A percentile compares a stretch with the other conserved stretches of the same genome.
Evolutionary conservation across 371 early-diverging fungal species (phyloP).

Genomic region (Mucor racemosus): DNA sequence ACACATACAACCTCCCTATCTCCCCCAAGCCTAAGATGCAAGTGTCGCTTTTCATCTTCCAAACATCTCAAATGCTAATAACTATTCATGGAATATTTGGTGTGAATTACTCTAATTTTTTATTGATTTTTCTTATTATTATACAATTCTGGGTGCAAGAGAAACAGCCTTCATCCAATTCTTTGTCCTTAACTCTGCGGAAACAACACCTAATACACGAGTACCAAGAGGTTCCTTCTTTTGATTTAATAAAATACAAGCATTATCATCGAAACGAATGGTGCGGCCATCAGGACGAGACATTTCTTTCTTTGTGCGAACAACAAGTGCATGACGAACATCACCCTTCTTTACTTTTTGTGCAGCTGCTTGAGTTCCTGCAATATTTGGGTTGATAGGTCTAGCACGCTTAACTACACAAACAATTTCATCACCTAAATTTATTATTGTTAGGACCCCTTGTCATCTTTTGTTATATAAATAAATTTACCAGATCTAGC

Average conservation of each 20-base stretch:
- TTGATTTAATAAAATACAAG: slow-evolving; percentile 93
- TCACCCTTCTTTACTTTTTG: slow-evolving; percentile 95
- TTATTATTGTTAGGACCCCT: neutral
- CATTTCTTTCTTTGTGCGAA: slow-evolving; percentile 91
- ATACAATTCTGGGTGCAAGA: slow-evolving; percentile 93
- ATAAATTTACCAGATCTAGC: slow-evolving; percentile 66
- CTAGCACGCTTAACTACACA: slow-evolving; percentile 94
- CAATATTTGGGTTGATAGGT: slow-evolving; percentile 67
- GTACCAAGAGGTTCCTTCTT: slow-evolving; percentile 94
- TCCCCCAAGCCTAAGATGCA: no score
- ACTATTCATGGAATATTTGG: no score
- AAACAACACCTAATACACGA: slow-evolving; percentile 90
- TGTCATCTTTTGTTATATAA: neutral
- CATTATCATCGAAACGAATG: slow-evolving; percentile 97
- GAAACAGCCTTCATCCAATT: slow-evolving; percentile 94
- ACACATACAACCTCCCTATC: no score
- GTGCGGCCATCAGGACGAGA: slow-evolving; percentile 92
- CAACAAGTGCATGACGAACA: slow-evolving; percentile 91
- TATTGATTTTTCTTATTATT: slow-evolving; percentile 25
- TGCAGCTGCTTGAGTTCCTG: slow-evolving; percentile 56
- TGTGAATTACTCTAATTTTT: no score
- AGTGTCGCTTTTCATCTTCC: no score
- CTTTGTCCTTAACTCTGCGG: slow-evolving; percentile 90
- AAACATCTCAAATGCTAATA: no score
- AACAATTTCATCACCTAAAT: slow-evolving; percentile 93